A percentile compares a stretch with the other conserved stretches of the same genome.
phyloP scores from a whole-genome alignment of 148 eudicot species.

The Rhododendron kiyosumense region DNA sequence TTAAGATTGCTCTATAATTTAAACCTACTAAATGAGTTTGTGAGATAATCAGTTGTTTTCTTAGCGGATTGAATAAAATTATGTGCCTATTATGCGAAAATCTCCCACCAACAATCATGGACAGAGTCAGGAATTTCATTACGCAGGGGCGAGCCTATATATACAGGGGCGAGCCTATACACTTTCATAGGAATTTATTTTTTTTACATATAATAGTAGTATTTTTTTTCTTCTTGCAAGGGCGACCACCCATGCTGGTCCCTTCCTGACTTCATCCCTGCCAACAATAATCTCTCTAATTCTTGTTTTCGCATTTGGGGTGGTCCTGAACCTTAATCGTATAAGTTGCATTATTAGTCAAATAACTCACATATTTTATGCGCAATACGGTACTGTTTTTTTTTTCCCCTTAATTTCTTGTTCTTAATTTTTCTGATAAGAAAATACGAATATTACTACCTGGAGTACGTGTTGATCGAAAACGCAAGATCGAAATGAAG shows the following conservation, averaged over 20 bases:
- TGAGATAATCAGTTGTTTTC: background rate
- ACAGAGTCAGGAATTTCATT: too few species aligned
- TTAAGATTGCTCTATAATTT: too few species aligned
- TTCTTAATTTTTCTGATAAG: background rate
- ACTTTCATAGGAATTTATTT: too few species aligned
- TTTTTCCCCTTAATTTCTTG: background rate
- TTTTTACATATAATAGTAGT: too few species aligned
- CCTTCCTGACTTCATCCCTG: too few species aligned
- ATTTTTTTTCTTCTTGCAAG: too few species aligned
- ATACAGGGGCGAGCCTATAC: too few species aligned
- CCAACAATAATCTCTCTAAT: background rate
- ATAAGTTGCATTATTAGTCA: background rate
- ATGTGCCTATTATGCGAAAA: background rate
- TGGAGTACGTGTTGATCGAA: too few species aligned
- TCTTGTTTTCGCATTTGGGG: background rate
- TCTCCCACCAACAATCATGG: background rate
- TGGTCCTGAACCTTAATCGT: background rate
- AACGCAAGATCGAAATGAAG: too few species aligned
- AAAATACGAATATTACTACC: too few species aligned
- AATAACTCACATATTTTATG: background rate
- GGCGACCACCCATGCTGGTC: too few species aligned
- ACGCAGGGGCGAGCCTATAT: too few species aligned
- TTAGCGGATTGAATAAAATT: background rate
- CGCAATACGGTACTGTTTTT: background rate
- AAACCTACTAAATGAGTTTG: background rate